These are phyloP conservation scores for Pythium phragmitis DNA, from an alignment of 352 stramenopile species.

Conservation along the genomic window DNA sequence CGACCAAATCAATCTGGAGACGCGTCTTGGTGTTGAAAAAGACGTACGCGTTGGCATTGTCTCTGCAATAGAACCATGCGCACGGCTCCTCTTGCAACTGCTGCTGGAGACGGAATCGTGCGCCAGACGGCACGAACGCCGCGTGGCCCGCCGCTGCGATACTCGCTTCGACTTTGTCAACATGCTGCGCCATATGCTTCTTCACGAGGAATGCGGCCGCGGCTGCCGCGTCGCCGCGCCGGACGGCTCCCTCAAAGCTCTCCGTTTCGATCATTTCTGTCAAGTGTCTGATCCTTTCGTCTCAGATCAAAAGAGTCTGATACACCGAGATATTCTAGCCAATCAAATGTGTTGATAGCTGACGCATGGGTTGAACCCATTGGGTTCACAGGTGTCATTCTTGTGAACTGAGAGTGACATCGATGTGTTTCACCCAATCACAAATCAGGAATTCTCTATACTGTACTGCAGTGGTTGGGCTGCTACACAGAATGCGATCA, in stretches of 20 bases:
- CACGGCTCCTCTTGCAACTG: neutral
- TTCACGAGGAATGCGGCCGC: neutral
- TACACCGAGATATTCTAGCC: neutral
- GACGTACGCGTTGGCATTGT: neutral
- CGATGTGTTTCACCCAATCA: neutral
- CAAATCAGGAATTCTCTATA: neutral
- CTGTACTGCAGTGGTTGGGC: no score
- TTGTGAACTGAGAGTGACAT: neutral
- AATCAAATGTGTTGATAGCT: neutral
- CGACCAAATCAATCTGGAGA: neutral
- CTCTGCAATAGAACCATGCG: constrained; percentile 2
- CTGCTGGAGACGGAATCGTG: constrained; percentile 1
- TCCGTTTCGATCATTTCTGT: neutral
- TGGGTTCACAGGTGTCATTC: neutral
- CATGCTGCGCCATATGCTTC: neutral
- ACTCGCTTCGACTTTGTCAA: neutral
- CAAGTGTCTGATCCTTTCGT: neutral
- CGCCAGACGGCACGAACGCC: neutral
- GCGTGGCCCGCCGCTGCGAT: neutral
- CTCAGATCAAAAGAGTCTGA: neutral
- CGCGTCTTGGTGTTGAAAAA: neutral
- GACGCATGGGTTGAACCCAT: neutral
- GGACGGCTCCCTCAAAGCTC: neutral
- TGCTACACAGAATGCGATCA: no score
- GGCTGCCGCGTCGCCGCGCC: neutral